Percentiles rank a stretch among this genome's conserved stretches.
Conservation (phyloP, 2,329 filamentous ascomycete species). For the Claviceps sp. region DNA sequence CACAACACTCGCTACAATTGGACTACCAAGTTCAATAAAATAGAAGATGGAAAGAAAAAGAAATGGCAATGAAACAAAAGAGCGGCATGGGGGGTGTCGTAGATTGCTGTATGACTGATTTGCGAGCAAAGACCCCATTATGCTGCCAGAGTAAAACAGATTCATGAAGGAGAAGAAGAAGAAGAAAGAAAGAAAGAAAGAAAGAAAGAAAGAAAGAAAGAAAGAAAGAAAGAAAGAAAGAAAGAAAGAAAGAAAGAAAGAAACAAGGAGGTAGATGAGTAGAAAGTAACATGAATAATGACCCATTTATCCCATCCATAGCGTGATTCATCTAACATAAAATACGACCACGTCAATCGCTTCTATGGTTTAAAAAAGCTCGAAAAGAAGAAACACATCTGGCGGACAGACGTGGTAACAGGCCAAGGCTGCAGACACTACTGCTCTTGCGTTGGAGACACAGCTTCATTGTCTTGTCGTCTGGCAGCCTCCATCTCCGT, state of each 20-base stretch:
- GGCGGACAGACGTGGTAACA: background rate
- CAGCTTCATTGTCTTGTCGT: constrained; percentile 4
- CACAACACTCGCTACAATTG: background rate
- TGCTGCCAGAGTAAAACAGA: background rate
- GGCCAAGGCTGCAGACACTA: no score
- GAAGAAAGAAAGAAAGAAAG: no score
- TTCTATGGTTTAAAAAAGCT: background rate
- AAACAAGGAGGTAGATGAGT: background rate
- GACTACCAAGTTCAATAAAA: background rate
- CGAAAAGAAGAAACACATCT: background rate
- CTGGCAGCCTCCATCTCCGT: constrained; percentile 18
- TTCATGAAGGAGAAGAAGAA: background rate
- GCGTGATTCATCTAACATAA: background rate
- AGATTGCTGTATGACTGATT: no score
- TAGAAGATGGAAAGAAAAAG: no score
- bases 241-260: no score
- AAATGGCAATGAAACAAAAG: background rate
- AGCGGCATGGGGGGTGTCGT: background rate
- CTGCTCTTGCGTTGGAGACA: constrained; percentile 2
- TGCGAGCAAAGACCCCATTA: background rate
- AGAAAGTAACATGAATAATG: background rate
- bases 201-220: no score
- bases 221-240: no score
- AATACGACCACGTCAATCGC: background rate
- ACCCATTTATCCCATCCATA: background rate